Evolutionary conservation across 345 rosid genomes (phyloP).

Genomic region (Conringia planisiliqua): DNA sequence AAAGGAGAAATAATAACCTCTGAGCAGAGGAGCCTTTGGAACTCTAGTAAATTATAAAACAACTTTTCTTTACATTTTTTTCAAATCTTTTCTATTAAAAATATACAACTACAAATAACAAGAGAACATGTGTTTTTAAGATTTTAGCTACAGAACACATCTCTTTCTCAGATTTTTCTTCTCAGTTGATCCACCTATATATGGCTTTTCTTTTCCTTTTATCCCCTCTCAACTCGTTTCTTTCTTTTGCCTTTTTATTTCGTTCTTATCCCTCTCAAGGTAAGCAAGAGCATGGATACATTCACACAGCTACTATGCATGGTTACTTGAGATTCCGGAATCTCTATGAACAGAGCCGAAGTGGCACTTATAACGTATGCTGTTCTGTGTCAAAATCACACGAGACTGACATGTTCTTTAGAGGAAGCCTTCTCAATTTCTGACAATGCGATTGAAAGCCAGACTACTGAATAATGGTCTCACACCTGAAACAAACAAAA

Average conservation of each 20-base stretch:
- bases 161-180: neutral
- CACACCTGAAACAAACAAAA: too few species aligned
- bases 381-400: too few species aligned
- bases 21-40: slow-evolving; percentile 26
- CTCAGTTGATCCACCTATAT: neutral
- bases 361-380: neutral
- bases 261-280: too few species aligned
- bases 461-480: too few species aligned
- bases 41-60: neutral
- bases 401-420: too few species aligned
- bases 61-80: neutral
- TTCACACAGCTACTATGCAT: neutral
- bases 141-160: neutral
- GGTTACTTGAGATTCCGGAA: neutral
- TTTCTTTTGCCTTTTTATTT: too few species aligned
- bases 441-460: too few species aligned
- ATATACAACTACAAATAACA: slow-evolving; percentile 1
- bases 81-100: neutral
- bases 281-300: too few species aligned
- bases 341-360: neutral
- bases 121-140: slow-evolving; percentile 32
- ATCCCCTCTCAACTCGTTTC: too few species aligned
- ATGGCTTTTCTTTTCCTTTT: too few species aligned
- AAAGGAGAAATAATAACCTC: slow-evolving; percentile 13
- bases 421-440: too few species aligned